These are phyloP conservation scores for Entomortierella parvispora DNA, from an alignment of 192 early-diverging fungal genomes.

Conservation along the genomic window DNA sequence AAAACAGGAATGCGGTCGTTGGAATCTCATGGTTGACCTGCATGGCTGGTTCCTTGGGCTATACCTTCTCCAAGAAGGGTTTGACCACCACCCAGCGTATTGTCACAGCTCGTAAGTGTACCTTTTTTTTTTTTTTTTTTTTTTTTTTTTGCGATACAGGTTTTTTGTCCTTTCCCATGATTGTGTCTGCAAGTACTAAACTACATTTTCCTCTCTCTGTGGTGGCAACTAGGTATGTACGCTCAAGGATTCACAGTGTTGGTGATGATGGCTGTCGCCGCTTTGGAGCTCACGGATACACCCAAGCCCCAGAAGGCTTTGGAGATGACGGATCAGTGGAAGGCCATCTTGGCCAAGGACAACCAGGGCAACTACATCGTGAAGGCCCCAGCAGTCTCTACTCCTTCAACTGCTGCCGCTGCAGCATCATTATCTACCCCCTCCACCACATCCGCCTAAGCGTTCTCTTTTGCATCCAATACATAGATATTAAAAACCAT, in stretches of 20 bases:
- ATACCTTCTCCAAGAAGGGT: constrained; percentile 45
- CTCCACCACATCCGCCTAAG: neutral
- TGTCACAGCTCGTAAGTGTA: constrained; percentile 39
- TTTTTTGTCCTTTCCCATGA: neutral
- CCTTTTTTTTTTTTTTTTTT: neutral
- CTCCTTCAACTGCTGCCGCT: constrained; percentile 4
- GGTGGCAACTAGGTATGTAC: constrained; percentile 27
- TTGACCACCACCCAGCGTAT: constrained; percentile 50
- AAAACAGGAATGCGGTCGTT: constrained; percentile 46
- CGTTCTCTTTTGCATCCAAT: too few relatives aligned
- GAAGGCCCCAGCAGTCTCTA: constrained; percentile 22
- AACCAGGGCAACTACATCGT: constrained; percentile 42
- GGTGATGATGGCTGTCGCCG: constrained; percentile 48
- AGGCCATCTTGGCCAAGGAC: constrained; percentile 50
- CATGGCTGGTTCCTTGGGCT: constrained; percentile 45
- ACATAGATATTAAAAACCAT: too few relatives aligned
- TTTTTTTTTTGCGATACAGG: neutral
- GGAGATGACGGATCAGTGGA: constrained; percentile 41
- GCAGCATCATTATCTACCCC: constrained; percentile 20
- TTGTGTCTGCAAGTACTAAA: too few relatives aligned
- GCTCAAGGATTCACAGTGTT: constrained; percentile 47
- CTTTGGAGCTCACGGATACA: constrained; percentile 38
- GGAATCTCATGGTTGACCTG: constrained; percentile 45
- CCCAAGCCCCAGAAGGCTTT: constrained; percentile 23
- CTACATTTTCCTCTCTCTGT: neutral